These are phyloP conservation scores for Thielaviopsis euricoi DNA, from an alignment of 2,329 filamentous ascomycete genomes.

Conservation along the genomic window DNA sequence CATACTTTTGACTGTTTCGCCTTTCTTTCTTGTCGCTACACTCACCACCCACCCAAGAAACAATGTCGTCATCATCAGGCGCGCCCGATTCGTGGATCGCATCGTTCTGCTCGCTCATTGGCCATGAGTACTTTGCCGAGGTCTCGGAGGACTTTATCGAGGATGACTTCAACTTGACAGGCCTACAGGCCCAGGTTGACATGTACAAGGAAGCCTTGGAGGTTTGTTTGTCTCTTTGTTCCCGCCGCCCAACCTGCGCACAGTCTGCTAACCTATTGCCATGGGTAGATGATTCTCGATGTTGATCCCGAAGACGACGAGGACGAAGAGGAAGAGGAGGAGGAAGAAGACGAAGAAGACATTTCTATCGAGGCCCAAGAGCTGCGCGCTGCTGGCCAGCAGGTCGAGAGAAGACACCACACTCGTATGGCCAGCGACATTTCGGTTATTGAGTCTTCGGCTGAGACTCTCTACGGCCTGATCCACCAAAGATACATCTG, in stretches of 20 bases:
- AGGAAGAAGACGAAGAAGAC: conserved; percentile 57
- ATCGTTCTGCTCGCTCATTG: conserved; percentile 86
- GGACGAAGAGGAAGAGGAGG: conserved; percentile 66
- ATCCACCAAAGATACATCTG: conserved; percentile 99
- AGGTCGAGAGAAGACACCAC: conserved; percentile 56
- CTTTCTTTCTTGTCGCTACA: background rate
- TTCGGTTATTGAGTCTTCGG: conserved; percentile 88
- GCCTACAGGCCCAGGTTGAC: conserved; percentile 82
- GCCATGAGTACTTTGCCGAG: conserved; percentile 98
- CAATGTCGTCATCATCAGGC: conserved; percentile 44
- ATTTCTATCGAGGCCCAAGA: conserved; percentile 45
- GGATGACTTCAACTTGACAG: conserved; percentile 98
- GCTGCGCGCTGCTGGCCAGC: conserved; percentile 16
- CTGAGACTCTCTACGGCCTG: conserved; percentile 94
- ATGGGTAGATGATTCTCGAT: conserved; percentile 73
- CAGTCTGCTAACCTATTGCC: conserved; percentile 13
- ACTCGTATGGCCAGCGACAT: conserved; percentile 81
- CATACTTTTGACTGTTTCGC: background rate
- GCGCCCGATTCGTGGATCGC: conserved; percentile 87
- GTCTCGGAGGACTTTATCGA: conserved; percentile 98
- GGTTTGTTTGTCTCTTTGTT: conserved; percentile 23
- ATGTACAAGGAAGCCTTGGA: conserved; percentile 99
- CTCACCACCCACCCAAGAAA: conserved; percentile 8
- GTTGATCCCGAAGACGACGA: conserved; percentile 92
- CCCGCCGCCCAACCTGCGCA: too few relatives aligned